Conservation (phyloP, 352 stramenopile genomes). For the Globisporangium irregulare region DNA sequence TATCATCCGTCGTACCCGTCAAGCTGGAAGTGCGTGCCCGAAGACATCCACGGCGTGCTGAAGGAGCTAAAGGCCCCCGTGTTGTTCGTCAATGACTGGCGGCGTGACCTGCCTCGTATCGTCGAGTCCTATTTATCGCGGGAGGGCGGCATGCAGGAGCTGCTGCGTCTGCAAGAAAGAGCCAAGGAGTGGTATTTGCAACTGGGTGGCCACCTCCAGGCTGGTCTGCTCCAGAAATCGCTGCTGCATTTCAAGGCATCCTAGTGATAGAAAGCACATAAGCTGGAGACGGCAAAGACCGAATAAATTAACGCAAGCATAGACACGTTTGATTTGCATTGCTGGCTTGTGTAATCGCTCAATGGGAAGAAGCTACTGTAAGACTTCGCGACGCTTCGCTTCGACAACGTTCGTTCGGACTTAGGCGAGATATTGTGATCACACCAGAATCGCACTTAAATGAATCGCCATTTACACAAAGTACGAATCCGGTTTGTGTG, state of each 20-base stretch:
- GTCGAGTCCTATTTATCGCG: conserved; percentile 32
- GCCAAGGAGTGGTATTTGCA: conserved; percentile 36
- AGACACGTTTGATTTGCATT: neutral
- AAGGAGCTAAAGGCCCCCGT: conserved; percentile 48
- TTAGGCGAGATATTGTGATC: neutral
- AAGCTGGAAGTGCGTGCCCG: conserved; percentile 49
- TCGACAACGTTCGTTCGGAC: neutral
- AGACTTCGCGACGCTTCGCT: too few relatives aligned
- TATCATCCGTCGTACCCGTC: conserved; percentile 58
- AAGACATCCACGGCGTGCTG: conserved; percentile 55
- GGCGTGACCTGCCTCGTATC: conserved; percentile 40
- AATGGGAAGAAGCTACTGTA: neutral
- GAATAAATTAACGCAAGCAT: neutral
- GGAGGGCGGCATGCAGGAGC: conserved; percentile 23
- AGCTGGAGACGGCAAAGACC: neutral
- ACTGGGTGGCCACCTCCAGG: conserved; percentile 44
- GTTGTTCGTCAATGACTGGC: conserved; percentile 59
- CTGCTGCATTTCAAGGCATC: conserved; percentile 28
- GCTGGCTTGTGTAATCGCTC: neutral
- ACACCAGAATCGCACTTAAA: neutral
- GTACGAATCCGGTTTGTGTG: conserved; percentile 1
- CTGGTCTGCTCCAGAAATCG: conserved; percentile 35
- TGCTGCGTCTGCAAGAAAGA: conserved; percentile 31
- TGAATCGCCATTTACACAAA: neutral
- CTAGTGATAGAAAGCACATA: too few relatives aligned